phyloP scores from a whole-genome alignment of 495 filamentous ascomycete genomes.

The Neurospora sp. region DNA sequence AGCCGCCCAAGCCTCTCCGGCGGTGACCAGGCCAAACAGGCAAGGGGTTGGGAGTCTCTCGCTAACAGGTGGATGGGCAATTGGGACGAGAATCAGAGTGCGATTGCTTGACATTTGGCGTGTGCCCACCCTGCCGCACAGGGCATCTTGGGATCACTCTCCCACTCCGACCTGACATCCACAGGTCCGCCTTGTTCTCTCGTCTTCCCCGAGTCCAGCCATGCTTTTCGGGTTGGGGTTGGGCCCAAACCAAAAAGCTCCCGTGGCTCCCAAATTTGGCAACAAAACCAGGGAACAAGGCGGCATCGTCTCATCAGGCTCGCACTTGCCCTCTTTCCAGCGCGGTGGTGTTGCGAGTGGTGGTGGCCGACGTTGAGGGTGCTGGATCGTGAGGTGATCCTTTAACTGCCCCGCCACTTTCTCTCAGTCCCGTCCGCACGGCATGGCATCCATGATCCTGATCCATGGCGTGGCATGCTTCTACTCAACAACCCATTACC shows the following conservation, averaged over 20 bases:
- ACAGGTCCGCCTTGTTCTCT: not conserved
- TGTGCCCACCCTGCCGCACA: not conserved
- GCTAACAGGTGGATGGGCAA: conserved; percentile 13
- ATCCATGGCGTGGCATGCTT: not conserved
- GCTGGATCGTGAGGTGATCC: not conserved
- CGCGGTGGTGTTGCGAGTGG: not conserved
- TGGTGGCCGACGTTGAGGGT: not conserved
- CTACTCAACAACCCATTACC: not conserved
- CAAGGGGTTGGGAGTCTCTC: conserved; percentile 8
- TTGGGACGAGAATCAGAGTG: not conserved
- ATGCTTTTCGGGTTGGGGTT: not conserved
- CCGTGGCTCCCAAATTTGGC: not conserved
- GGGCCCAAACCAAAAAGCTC: not conserved
- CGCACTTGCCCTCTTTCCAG: not conserved
- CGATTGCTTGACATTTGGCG: not conserved
- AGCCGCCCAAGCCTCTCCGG: conserved; percentile 4
- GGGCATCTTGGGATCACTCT: not conserved
- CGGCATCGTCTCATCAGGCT: not conserved
- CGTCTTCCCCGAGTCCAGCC: not conserved
- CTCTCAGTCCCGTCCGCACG: not conserved
- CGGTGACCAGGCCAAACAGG: not conserved
- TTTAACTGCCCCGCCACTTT: not conserved
- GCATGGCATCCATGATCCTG: not conserved
- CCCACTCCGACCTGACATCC: not conserved
- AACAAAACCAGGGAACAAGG: not conserved